These are phyloP conservation scores for Gossypium raimondii DNA, from an alignment of 345 rosid genomes.

Conservation along the genomic window DNA sequence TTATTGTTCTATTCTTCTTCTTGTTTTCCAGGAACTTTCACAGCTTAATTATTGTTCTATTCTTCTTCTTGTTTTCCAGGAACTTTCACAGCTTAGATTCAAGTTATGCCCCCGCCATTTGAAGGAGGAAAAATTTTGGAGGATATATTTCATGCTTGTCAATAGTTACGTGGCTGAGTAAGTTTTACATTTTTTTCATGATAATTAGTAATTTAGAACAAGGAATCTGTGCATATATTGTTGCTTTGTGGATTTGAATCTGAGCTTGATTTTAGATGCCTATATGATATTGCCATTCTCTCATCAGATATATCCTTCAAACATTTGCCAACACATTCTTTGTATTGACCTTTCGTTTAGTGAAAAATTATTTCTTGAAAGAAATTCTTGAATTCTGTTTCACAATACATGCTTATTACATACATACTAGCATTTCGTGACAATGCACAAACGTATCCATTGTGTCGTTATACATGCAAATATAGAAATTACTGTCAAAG, in stretches of 20 bases:
- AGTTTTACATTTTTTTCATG: slow-evolving; percentile 13
- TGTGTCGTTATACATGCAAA: background rate
- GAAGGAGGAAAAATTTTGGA: slow-evolving; percentile 87
- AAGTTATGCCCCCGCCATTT: slow-evolving; percentile 64
- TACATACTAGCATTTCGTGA: background rate
- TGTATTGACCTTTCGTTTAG: background rate
- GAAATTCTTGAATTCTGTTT: background rate
- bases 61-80: slow-evolving; percentile 33
- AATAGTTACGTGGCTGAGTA: slow-evolving; percentile 63
- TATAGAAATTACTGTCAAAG: background rate
- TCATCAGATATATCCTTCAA: background rate
- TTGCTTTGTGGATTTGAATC: background rate
- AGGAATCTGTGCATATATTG: background rate
- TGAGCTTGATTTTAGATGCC: background rate
- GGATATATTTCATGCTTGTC: slow-evolving; percentile 71
- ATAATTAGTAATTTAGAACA: background rate
- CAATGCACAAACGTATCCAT: background rate
- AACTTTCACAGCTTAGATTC: slow-evolving; percentile 77
- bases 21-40: slow-evolving; percentile 58
- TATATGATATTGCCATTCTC: background rate
- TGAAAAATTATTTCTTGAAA: background rate
- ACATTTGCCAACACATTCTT: background rate
- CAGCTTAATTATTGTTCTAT: slow-evolving; percentile 33
- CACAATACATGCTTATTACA: background rate
- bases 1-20: background rate